phyloP scores from a whole-genome alignment of 345 rosid species.

The Pelargonium nanum region DNA sequence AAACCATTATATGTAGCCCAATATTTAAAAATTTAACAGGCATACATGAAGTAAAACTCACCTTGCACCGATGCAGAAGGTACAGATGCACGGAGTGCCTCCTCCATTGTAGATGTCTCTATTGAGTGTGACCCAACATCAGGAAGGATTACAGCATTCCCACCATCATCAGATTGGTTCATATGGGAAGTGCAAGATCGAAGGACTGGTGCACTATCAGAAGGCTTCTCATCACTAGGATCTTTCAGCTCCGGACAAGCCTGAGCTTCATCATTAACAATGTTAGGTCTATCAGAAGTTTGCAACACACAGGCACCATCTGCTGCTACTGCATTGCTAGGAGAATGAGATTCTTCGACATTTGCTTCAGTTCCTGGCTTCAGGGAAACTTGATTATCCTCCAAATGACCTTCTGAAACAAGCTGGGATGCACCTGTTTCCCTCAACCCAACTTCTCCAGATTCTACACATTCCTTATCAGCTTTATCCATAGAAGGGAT shows the following conservation, averaged over 20 bases:
- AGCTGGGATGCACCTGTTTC: slow-evolving; percentile 21
- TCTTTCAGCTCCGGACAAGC: slow-evolving; percentile 19
- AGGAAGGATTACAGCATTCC: slow-evolving; percentile 4
- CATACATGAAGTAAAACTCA: slow-evolving; percentile 20
- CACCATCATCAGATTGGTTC: slow-evolving; percentile 14
- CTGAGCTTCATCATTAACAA: slow-evolving; percentile 34
- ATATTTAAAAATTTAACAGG: too few species aligned
- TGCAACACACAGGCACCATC: slow-evolving; percentile 1
- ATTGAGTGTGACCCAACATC: slow-evolving; percentile 12
- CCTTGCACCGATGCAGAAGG: slow-evolving; percentile 36
- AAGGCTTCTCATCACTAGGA: slow-evolving; percentile 19
- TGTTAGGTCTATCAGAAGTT: slow-evolving; percentile 18
- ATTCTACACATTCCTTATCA: slow-evolving; percentile 12
- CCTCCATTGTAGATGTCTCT: slow-evolving; percentile 15
- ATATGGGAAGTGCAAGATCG: slow-evolving; percentile 29
- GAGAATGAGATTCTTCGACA: slow-evolving; percentile 14
- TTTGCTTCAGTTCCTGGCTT: slow-evolving; percentile 14
- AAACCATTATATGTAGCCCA: too few species aligned
- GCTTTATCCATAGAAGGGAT: slow-evolving; percentile 14
- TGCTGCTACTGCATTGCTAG: slow-evolving; percentile 10
- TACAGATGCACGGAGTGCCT: slow-evolving; percentile 15
- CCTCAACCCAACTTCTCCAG: slow-evolving; percentile 4
- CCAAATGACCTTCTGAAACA: slow-evolving; percentile 16
- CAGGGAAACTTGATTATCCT: slow-evolving; percentile 19
- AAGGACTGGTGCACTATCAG: slow-evolving; percentile 11